Evolutionary conservation across 306 rosid genomes (phyloP).

Genomic region (Biancaea sappan): DNA sequence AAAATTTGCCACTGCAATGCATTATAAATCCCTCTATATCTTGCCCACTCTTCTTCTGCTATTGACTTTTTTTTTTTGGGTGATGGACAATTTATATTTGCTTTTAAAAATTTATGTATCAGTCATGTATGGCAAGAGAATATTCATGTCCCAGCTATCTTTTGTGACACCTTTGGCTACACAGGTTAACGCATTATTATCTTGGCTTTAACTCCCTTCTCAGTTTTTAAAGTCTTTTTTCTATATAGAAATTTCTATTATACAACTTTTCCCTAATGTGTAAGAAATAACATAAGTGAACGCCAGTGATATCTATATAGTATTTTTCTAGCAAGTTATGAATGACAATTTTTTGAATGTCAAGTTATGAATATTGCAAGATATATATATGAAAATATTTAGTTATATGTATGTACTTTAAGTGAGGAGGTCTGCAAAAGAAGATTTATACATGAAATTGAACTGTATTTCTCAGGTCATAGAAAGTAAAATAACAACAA

Average conservation of each 20-base stretch:
- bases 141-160: constrained; percentile 49
- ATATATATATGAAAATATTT: neutral
- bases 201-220: constrained; percentile 23
- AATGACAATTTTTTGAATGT: no score
- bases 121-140: constrained; percentile 64
- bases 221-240: constrained; percentile 13
- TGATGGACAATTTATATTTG: constrained; percentile 35
- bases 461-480: neutral
- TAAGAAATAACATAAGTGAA: constrained; percentile 17
- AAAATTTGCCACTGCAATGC: constrained; percentile 6
- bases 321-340: neutral
- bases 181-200: constrained; percentile 62
- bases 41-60: constrained; percentile 20
- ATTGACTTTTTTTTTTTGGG: constrained; percentile 21
- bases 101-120: constrained; percentile 49
- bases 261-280: neutral
- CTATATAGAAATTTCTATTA: constrained; percentile 6
- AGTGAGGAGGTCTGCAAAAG: neutral
- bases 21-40: constrained; percentile 17
- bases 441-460: neutral
- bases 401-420: neutral
- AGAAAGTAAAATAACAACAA: neutral
- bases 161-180: constrained; percentile 61
- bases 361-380: neutral
- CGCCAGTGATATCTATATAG: constrained; percentile 11